phyloP scores from a whole-genome alignment of 192 early-diverging fungal species.

The Gonapodya sp. region DNA sequence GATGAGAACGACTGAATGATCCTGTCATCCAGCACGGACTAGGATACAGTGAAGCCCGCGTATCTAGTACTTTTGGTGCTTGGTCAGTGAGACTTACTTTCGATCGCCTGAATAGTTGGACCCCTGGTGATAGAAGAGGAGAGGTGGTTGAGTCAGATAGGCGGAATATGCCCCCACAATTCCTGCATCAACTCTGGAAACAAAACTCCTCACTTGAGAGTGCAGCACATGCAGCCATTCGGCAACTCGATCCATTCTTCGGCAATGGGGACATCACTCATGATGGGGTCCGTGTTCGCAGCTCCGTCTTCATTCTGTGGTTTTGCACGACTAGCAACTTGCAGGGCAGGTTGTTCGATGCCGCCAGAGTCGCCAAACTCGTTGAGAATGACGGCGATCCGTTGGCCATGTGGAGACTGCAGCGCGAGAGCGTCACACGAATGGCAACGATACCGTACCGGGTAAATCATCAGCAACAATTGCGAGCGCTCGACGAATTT shows the following conservation, averaged over 20 bases:
- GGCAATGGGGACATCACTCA: conserved; percentile 35
- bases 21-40: no score
- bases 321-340: neutral
- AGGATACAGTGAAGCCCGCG: no score
- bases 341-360: conserved; percentile 83
- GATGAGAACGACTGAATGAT: no score
- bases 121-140: no score
- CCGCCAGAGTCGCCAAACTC: conserved; percentile 96
- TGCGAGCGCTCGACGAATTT: no score
- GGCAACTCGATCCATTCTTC: conserved; percentile 96
- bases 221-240: conserved; percentile 98
- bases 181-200: conserved; percentile 91
- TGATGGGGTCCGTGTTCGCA: conserved; percentile 17
- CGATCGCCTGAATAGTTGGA: neutral
- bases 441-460: no score
- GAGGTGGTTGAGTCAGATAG: no score
- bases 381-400: conserved; percentile 96
- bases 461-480: no score
- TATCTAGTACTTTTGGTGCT: no score
- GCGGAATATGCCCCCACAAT: conserved; percentile 77
- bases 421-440: no score
- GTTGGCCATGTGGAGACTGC: conserved; percentile 61
- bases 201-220: conserved; percentile 88
- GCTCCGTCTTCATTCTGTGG: conserved; percentile 45
- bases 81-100: neutral